Conservation (phyloP, 148 eudicot species). For the Chenopodium formosanum region DNA sequence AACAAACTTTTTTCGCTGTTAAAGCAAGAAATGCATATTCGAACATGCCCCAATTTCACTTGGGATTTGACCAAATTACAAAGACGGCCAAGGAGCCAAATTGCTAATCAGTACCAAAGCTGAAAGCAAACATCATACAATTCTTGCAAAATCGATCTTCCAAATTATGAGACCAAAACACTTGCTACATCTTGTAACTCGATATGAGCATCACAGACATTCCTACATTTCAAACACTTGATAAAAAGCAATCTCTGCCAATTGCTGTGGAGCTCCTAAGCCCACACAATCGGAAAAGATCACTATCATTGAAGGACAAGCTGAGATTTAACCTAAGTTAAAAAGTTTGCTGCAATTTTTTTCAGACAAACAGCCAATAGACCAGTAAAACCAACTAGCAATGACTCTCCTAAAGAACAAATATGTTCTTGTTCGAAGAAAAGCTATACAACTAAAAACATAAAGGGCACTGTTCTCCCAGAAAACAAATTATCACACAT, state of each 20-base stretch:
- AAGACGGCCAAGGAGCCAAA: not conserved
- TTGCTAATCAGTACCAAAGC: not conserved
- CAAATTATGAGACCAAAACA: slow-evolving; percentile 1
- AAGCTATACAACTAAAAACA: slow-evolving; percentile 31
- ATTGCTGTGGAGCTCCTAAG: not conserved
- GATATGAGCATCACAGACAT: slow-evolving; percentile 4
- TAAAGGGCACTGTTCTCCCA: slow-evolving; percentile 16
- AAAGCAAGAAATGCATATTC: not conserved
- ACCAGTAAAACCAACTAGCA: slow-evolving; percentile 4
- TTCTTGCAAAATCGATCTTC: not conserved
- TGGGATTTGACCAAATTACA: not conserved
- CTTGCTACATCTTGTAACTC: not conserved
- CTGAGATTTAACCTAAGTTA: not conserved
- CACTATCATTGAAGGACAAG: not conserved
- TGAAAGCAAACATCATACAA: not conserved
- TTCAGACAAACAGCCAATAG: not conserved
- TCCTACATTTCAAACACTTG: not conserved
- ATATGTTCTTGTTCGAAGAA: not conserved
- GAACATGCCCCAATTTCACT: not conserved
- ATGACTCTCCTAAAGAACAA: slow-evolving; percentile 15
- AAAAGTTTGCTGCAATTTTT: not conserved
- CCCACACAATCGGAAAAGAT: slow-evolving; percentile 7
- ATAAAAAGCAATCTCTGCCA: not conserved
- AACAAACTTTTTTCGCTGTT: too few species aligned
- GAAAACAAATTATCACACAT: slow-evolving; percentile 18